Conservation (phyloP, 2,329 filamentous ascomycete genomes). For the Aspergillus hiratsukae region DNA sequence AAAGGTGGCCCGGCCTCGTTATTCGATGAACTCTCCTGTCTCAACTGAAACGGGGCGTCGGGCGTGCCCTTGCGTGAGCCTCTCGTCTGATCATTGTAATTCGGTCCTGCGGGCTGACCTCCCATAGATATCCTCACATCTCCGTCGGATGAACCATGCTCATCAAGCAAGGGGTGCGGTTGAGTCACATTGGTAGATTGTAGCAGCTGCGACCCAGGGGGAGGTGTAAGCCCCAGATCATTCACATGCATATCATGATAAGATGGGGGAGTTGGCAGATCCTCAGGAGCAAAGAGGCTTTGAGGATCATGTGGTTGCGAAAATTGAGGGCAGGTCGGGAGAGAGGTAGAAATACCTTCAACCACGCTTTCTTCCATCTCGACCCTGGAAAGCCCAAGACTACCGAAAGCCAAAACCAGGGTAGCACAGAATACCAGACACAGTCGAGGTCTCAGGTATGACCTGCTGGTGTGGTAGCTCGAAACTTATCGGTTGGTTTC, state of each 20-base stretch:
- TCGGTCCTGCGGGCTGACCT: background rate
- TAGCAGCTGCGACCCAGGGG: constrained; percentile 34
- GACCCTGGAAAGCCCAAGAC: background rate
- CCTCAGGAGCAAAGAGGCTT: constrained; percentile 17
- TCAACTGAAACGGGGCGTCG: background rate
- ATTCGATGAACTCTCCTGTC: background rate
- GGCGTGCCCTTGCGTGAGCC: background rate
- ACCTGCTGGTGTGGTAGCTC: background rate
- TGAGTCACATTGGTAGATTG: constrained; percentile 9
- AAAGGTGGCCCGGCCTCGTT: background rate
- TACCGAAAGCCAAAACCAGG: background rate
- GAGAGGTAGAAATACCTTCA: constrained; percentile 40
- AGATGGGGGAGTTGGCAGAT: constrained; percentile 15
- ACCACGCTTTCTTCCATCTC: constrained; percentile 23
- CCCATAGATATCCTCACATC: background rate
- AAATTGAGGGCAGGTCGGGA: constrained; percentile 18
- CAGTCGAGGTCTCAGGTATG: background rate
- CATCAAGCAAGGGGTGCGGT: constrained; percentile 7
- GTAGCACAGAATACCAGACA: background rate
- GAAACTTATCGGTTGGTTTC: background rate
- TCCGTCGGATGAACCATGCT: constrained; percentile 1
- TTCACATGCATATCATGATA: constrained; percentile 23
- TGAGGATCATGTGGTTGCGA: constrained; percentile 11
- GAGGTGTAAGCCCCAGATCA: constrained; percentile 43
- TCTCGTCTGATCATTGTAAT: background rate